Percentiles rank a stretch among this genome's conserved stretches.
Evolutionary conservation across 192 early-diverging fungal species (phyloP).

Genomic region (Umbelopsis isabellina): DNA sequence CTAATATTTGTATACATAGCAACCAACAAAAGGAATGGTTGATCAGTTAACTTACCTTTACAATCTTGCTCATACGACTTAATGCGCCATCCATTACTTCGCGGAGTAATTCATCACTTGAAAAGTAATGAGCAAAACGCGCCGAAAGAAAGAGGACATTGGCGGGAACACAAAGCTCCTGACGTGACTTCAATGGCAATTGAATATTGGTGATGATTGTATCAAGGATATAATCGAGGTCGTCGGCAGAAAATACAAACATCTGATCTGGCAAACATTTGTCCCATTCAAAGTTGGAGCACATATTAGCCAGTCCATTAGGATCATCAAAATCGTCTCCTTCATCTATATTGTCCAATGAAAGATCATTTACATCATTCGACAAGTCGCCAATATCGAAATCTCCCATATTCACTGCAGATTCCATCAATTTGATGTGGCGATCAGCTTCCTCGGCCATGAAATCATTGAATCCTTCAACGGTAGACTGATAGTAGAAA

Average conservation of each 20-base stretch:
- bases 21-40: too few relatives aligned
- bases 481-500: conserved; percentile 41
- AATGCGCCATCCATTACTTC: conserved; percentile 65
- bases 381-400: conserved; percentile 18
- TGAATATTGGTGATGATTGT: conserved; percentile 69
- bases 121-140: conserved; percentile 85
- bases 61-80: conserved; percentile 56
- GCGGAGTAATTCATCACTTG: conserved; percentile 72
- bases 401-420: conserved; percentile 23
- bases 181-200: conserved; percentile 57
- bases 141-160: conserved; percentile 89
- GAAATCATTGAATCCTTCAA: conserved; percentile 34
- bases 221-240: conserved; percentile 73
- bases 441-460: conserved; percentile 37
- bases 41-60: conserved; percentile 46
- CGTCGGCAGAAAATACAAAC: conserved; percentile 88
- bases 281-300: conserved; percentile 61
- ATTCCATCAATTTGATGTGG: conserved; percentile 30
- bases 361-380: conserved; percentile 11
- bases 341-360: conserved; percentile 12
- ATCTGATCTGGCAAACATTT: conserved; percentile 88
- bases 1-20: too few relatives aligned
- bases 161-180: conserved; percentile 74
- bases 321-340: conserved; percentile 13
- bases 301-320: neutral